Evolutionary conservation across 225 moss, liverwort and hornwort species (phyloP).

Genomic region (Polytrichum formosum): DNA sequence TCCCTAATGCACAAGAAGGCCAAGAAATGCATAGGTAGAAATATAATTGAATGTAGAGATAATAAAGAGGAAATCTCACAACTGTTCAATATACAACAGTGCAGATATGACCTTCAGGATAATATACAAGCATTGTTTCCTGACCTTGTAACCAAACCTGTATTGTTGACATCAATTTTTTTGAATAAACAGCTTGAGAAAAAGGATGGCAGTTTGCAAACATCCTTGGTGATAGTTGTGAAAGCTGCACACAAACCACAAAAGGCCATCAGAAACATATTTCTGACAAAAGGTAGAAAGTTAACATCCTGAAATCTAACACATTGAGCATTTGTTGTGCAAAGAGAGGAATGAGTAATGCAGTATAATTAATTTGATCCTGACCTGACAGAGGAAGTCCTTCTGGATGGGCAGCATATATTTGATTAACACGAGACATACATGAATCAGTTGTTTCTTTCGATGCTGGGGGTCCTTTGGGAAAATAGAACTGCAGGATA

Average conservation of each 20-base stretch:
- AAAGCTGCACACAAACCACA: constrained; percentile 59
- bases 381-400: constrained; percentile 49
- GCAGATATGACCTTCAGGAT: background rate
- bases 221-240: constrained; percentile 71
- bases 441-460: constrained; percentile 84
- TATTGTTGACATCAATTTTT: constrained; percentile 66
- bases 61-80: background rate
- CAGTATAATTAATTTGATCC: background rate
- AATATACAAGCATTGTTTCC: constrained; percentile 2
- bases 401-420: constrained; percentile 79
- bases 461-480: constrained; percentile 87
- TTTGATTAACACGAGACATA: constrained; percentile 66
- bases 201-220: constrained; percentile 96
- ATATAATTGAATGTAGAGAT: background rate
- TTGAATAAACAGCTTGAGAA: constrained; percentile 93
- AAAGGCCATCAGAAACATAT: background rate
- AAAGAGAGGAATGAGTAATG: too few relatives aligned
- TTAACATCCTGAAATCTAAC: too few relatives aligned
- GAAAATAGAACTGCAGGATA: constrained; percentile 86
- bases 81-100: background rate
- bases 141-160: constrained; percentile 76
- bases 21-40: background rate
- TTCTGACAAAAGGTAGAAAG: too few relatives aligned
- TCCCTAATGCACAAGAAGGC: background rate
- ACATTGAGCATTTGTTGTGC: too few relatives aligned